Evolutionary conservation across 805 yeast genomes (phyloP).

Genomic region (Metschnikowia koreensis): DNA sequence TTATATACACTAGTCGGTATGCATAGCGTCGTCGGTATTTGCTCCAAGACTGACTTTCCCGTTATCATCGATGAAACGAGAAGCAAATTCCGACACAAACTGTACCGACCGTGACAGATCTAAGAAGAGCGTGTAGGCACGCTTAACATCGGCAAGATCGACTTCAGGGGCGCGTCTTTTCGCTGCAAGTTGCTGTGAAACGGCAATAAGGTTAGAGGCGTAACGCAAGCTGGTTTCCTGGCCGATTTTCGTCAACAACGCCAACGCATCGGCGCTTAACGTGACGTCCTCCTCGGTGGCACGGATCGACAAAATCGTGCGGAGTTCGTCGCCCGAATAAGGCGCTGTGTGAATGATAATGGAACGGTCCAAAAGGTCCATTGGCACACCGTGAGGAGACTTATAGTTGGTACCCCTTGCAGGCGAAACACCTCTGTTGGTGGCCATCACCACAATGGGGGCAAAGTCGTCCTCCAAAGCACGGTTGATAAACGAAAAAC

Average conservation of each 20-base stretch:
- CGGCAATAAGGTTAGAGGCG: slow-evolving; percentile 87
- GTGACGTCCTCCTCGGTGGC: slow-evolving; percentile 94
- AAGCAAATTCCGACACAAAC: slow-evolving; percentile 67
- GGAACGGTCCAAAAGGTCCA: slow-evolving; percentile 89
- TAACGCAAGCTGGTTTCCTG: slow-evolving; percentile 88
- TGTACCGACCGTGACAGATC: slow-evolving; percentile 89
- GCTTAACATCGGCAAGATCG: slow-evolving; percentile 79
- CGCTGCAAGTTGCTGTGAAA: slow-evolving; percentile 79
- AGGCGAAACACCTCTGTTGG: slow-evolving; percentile 91
- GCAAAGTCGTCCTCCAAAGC: slow-evolving; percentile 96
- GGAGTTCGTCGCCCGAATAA: slow-evolving; percentile 79
- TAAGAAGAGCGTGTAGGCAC: slow-evolving; percentile 81
- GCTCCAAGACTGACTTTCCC: slow-evolving; percentile 65
- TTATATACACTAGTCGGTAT: slow-evolving; percentile 22
- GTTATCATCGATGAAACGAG: slow-evolving; percentile 72
- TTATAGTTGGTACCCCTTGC: slow-evolving; percentile 92
- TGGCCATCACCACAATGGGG: slow-evolving; percentile 95
- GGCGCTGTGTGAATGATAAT: slow-evolving; percentile 84
- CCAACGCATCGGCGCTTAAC: slow-evolving; percentile 76
- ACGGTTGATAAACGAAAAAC: slow-evolving; percentile 91
- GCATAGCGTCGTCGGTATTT: slow-evolving; percentile 35
- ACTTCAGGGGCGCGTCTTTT: slow-evolving; percentile 73
- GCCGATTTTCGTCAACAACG: slow-evolving; percentile 84
- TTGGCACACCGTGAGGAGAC: slow-evolving; percentile 97
- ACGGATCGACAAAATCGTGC: slow-evolving; percentile 81